Conservation (phyloP, 2,329 filamentous ascomycete genomes). For the Myriosclerotinia curreyana region DNA sequence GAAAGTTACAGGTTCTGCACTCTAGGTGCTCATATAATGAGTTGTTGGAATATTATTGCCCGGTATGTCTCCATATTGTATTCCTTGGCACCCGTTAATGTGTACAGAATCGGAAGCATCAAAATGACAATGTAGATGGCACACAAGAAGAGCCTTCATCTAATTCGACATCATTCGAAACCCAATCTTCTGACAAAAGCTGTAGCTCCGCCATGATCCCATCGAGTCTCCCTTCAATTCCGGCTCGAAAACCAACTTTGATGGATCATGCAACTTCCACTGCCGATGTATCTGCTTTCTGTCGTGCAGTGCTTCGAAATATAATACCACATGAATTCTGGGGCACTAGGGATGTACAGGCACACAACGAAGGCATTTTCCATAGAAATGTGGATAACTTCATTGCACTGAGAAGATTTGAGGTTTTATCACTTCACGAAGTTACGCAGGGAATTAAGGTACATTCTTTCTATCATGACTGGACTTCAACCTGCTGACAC, state of each 20-base stretch:
- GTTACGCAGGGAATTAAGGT: constrained; percentile 74
- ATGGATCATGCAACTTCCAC: constrained; percentile 66
- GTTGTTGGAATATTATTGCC: constrained; percentile 78
- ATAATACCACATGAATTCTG: constrained; percentile 75
- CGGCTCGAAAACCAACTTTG: constrained; percentile 43
- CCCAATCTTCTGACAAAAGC: constrained; percentile 26
- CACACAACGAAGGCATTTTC: constrained; percentile 60
- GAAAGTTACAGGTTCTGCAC: constrained; percentile 68
- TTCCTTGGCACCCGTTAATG: constrained; percentile 17
- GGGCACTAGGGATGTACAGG: constrained; percentile 55
- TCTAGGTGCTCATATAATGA: constrained; percentile 74
- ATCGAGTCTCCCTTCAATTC: constrained; percentile 35
- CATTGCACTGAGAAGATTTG: constrained; percentile 73
- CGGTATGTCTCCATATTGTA: constrained; percentile 41
- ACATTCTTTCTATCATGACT: constrained; percentile 27
- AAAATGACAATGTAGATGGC: not conserved
- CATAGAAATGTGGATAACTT: constrained; percentile 73
- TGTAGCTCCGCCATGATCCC: constrained; percentile 16
- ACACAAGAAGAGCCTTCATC: constrained; percentile 28
- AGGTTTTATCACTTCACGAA: constrained; percentile 76
- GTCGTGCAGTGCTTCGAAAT: constrained; percentile 68
- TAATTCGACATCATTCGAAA: constrained; percentile 30
- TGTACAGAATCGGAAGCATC: constrained; percentile 22
- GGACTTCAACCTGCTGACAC: constrained; percentile 13
- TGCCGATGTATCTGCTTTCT: constrained; percentile 78